Percentiles rank a stretch among this genome's conserved stretches.
Conservation (phyloP, 192 early-diverging fungal species). For the Gaertneriomyces sp. region DNA sequence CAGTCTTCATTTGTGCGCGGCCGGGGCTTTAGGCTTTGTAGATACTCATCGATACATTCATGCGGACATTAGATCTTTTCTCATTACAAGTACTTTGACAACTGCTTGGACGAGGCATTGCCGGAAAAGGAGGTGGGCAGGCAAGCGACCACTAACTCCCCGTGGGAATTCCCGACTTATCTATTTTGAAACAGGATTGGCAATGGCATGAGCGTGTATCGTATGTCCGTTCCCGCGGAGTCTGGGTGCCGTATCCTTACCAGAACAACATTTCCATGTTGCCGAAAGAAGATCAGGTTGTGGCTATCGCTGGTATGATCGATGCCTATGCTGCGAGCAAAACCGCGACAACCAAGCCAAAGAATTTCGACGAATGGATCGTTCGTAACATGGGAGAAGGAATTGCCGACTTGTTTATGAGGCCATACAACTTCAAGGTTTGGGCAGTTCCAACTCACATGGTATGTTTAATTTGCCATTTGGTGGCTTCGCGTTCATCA, state of each 20-base stretch:
- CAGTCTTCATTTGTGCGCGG: background rate
- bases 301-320: conserved; percentile 30
- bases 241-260: conserved; percentile 39
- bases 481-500: no score
- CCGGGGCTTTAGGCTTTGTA: no score
- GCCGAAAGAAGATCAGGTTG: conserved; percentile 32
- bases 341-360: conserved; percentile 14
- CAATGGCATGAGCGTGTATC: conserved; percentile 33
- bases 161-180: background rate
- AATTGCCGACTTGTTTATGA: conserved; percentile 37
- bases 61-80: conserved; percentile 25
- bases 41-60: background rate
- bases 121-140: conserved; percentile 23
- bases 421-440: conserved; percentile 41
- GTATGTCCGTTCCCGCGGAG: conserved; percentile 29
- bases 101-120: conserved; percentile 26
- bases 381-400: conserved; percentile 38
- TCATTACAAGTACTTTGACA: conserved; percentile 39
- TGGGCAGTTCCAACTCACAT: conserved; percentile 33
- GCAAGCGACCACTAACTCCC: background rate
- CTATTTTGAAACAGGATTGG: conserved; percentile 27
- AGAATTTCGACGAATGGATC: conserved; percentile 41
- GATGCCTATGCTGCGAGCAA: conserved; percentile 23
- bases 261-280: conserved; percentile 41
- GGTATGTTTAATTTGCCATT: background rate